phyloP scores from a whole-genome alignment of 345 rosid species.

The Hirschfeldia incana region DNA sequence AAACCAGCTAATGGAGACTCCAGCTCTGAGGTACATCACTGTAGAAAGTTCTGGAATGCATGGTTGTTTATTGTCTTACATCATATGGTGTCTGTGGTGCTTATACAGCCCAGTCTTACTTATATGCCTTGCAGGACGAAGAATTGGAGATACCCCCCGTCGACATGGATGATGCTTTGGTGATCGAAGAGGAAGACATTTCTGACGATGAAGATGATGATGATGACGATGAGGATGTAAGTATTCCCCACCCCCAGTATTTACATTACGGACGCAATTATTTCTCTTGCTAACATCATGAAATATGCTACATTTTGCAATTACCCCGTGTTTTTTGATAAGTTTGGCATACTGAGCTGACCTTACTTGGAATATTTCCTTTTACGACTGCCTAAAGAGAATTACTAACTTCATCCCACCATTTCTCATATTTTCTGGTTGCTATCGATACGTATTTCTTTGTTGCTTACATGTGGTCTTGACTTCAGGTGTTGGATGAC shows the following conservation, averaged over 20 bases:
- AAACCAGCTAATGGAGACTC: constrained; percentile 75
- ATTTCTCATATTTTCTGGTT: background rate
- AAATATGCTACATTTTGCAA: constrained; percentile 11
- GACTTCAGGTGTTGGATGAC: constrained; percentile 79
- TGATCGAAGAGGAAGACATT: constrained; percentile 96
- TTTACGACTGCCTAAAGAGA: background rate
- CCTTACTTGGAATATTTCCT: background rate
- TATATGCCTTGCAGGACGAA: constrained; percentile 69
- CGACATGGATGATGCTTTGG: constrained; percentile 90
- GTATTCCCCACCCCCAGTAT: constrained; percentile 33
- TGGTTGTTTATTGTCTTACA: constrained; percentile 16
- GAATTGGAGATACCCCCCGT: constrained; percentile 87
- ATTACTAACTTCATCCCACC: background rate
- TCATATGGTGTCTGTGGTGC: constrained; percentile 26
- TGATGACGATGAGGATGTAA: constrained; percentile 77
- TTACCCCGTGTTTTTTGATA: background rate
- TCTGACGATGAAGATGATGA: constrained; percentile 84
- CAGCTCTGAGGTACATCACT: constrained; percentile 77
- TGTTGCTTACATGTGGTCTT: background rate
- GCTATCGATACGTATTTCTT: background rate
- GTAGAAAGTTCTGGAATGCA: constrained; percentile 7
- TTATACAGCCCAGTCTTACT: background rate
- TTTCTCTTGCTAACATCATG: constrained; percentile 6
- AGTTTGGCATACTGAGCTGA: background rate
- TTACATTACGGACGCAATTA: background rate